These are phyloP conservation scores for Eremochloa ophiuroides DNA, from an alignment of 176 grass and related monocot species.

Conservation along the genomic window DNA sequence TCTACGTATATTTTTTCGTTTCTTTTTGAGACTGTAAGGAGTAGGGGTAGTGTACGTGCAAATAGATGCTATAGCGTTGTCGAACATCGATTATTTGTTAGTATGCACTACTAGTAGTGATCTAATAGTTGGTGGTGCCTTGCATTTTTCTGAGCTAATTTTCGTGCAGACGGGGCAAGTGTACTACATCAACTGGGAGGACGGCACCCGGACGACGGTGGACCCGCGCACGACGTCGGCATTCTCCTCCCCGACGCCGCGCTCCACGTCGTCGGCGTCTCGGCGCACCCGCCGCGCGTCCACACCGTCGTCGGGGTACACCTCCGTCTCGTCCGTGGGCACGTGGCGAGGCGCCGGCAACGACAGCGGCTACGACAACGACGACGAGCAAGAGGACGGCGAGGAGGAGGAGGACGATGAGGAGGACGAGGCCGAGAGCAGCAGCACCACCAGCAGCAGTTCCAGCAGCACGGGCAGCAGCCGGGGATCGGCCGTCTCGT, in stretches of 20 bases:
- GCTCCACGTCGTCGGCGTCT: conserved; percentile 37
- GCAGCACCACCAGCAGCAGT: conserved; percentile 34
- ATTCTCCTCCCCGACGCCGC: conserved; percentile 36
- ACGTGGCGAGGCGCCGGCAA: conserved; percentile 14
- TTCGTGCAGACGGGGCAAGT: conserved; percentile 82
- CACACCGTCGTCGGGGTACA: conserved; percentile 43
- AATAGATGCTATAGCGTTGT: neutral
- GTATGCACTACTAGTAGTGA: no score
- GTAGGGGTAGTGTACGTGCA: neutral
- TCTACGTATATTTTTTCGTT: no score
- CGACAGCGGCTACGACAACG: conserved; percentile 15
- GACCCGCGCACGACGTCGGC: conserved; percentile 41
- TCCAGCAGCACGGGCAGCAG: conserved; percentile 48
- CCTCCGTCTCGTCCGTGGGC: conserved; percentile 38
- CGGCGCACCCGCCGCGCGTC: conserved; percentile 29
- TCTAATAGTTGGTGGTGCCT: neutral
- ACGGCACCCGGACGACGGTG: conserved; percentile 69
- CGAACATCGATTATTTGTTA: no score
- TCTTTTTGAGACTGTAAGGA: no score
- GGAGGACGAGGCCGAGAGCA: conserved; percentile 17
- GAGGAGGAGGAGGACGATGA: neutral
- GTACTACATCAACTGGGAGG: conserved; percentile 96
- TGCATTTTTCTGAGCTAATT: neutral
- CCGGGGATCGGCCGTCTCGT: conserved; percentile 49
- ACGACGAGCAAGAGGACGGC: conserved; percentile 5